Evolutionary conservation across 129 eudicot genomes (phyloP), one percentile per base, ranked within the genome.

Genomic region (Calendula officinalis): DNA sequence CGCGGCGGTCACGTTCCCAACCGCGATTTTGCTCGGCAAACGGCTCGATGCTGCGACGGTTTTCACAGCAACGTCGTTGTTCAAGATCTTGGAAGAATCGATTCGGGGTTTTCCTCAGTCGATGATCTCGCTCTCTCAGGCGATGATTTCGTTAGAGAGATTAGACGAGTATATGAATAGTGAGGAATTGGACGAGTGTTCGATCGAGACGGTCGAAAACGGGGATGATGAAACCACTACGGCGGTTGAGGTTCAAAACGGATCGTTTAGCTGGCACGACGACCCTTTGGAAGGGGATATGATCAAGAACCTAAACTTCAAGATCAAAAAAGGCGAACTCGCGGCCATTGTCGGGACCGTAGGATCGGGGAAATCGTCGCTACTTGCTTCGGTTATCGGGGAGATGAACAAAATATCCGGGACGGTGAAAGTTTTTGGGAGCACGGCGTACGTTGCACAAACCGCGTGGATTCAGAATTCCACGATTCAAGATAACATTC

Each of bases 381-480:
- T 78, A 43, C 84, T 82, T 4, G 80, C 84, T 15, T 76, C 90
- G 3, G 65, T 82, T 56, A 86, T 87, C 47, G 96, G 96, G 32
- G 96, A 88, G 74, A 88, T 88, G 96, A 78, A 80, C 70, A 88
- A 82, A 68, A 60, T 82, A 2, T 84, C 87, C 3, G 96, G 96
- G 16, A 62, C 77, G 82, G 79, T 87, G 37, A 91, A 73, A 42
- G 92, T 92, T 1, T 88, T 87, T 72, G 99, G 99, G 12, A 83
- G 76, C 63, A 92, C 96, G 4, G 99, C 96, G 3, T 92, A 88
- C 62, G 99, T 92, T 60, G 95, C 99, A 8, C 99, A 92, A 67
- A 79, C 95, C 2, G 74, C 99, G 14, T 88, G 96, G 96, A 88
- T 88, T 38, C 91, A 84, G 49, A 84, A 71, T 41, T 91, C 86